phyloP scores from a whole-genome alignment of 805 yeast species.

The Saccharomyces cerevisiae region DNA sequence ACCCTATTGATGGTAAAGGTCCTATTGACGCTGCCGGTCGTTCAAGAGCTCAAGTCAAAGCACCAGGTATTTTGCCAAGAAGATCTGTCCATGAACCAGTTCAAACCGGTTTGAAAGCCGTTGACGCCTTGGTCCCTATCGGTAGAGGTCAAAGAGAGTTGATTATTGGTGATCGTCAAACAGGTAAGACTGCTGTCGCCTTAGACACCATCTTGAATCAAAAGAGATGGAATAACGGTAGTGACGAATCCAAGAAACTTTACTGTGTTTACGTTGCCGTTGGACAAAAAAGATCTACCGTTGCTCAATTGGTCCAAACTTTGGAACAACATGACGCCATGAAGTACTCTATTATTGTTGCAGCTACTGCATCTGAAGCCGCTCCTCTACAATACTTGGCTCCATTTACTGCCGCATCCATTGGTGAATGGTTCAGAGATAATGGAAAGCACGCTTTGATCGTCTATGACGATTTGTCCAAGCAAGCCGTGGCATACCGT shows the following conservation, averaged over 20 bases:
- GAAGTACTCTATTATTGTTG: slow-evolving; percentile 95
- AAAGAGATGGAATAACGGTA: slow-evolving; percentile 95
- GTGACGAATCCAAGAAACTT: slow-evolving; percentile 93
- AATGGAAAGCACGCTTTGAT: slow-evolving; percentile 96
- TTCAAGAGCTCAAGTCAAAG: slow-evolving; percentile 97
- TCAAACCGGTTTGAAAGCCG: slow-evolving; percentile 99
- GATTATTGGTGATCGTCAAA: slow-evolving; percentile 99
- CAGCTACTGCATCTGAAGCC: slow-evolving; percentile 99
- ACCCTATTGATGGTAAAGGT: slow-evolving; percentile 99
- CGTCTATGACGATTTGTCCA: slow-evolving; percentile 95
- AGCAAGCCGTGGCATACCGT: slow-evolving; percentile 99
- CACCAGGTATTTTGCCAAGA: slow-evolving; percentile 99
- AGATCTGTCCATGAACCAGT: slow-evolving; percentile 97
- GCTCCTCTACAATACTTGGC: slow-evolving; percentile 99
- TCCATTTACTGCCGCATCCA: slow-evolving; percentile 99
- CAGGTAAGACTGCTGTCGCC: slow-evolving; percentile 99
- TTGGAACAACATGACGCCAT: slow-evolving; percentile 97
- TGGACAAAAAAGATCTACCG: slow-evolving; percentile 99
- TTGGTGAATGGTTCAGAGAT: slow-evolving; percentile 99
- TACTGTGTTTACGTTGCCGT: slow-evolving; percentile 99
- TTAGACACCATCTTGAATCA: slow-evolving; percentile 97
- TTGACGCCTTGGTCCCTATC: slow-evolving; percentile 97
- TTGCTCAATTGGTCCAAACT: slow-evolving; percentile 98
- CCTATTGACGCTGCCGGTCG: slow-evolving; percentile 80
- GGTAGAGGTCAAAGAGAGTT: slow-evolving; percentile 99